Evolutionary conservation across 2,329 filamentous ascomycete genomes (phyloP).

Genomic region (Apiospora pterosperma): DNA sequence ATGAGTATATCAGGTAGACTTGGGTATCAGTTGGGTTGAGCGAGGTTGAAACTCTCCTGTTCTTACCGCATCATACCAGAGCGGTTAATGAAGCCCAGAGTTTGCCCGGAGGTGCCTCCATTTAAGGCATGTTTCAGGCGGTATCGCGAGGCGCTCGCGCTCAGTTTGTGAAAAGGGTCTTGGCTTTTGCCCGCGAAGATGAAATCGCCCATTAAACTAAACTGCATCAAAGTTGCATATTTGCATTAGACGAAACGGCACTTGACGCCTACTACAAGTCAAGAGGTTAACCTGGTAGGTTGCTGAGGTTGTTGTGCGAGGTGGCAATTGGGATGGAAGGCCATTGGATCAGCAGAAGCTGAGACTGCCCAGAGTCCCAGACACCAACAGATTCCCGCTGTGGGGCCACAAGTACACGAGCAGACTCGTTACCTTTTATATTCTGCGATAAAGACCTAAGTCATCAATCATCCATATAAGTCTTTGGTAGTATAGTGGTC

Average conservation of each 20-base stretch:
- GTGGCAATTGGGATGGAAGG: neutral
- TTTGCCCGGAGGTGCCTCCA: neutral
- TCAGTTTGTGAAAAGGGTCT: neutral
- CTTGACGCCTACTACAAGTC: neutral
- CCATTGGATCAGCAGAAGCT: neutral
- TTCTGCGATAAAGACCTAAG: neutral
- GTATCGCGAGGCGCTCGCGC: neutral
- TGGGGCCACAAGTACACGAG: neutral
- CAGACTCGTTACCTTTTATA: too few species aligned
- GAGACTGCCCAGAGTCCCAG: neutral
- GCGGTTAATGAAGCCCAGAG: neutral
- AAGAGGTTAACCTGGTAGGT: too few species aligned
- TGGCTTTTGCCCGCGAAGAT: neutral
- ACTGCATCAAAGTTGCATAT: neutral
- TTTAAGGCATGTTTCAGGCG: neutral
- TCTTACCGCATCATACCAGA: neutral
- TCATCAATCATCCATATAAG: neutral
- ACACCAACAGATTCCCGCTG: neutral
- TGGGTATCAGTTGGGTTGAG: neutral
- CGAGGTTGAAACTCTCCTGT: neutral
- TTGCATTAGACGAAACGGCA: neutral
- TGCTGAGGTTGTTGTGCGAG: too few species aligned
- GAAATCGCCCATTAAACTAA: neutral
- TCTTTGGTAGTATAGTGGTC: slow-evolving; percentile 3
- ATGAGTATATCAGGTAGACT: neutral